Conservation (phyloP, 2,329 filamentous ascomycete species). For the Colletotrichum sp. region DNA sequence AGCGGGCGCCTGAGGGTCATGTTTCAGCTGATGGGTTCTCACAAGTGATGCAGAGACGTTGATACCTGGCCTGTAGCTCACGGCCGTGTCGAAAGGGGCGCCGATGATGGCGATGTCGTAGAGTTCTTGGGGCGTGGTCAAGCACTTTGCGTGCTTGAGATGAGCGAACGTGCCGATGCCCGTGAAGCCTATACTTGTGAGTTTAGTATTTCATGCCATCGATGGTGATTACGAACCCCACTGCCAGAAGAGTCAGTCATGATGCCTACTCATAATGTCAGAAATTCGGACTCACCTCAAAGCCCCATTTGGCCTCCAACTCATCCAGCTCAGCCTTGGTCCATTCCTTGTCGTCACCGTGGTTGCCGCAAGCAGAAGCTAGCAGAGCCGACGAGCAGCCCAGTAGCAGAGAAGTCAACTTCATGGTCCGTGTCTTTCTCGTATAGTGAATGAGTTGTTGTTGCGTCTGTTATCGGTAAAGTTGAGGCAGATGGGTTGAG, state of each 20-base stretch:
- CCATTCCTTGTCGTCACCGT: constrained; percentile 48
- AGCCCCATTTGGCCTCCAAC: constrained; percentile 62
- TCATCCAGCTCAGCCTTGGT: constrained; percentile 55
- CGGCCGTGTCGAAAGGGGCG: constrained; percentile 76
- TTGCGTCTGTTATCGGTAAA: not conserved
- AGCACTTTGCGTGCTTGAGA: constrained; percentile 70
- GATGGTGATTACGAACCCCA: constrained; percentile 15
- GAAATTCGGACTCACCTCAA: constrained; percentile 45
- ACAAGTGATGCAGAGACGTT: not conserved
- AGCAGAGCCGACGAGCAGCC: constrained; percentile 25
- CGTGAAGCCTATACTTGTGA: constrained; percentile 62
- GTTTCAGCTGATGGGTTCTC: not conserved
- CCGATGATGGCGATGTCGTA: constrained; percentile 78
- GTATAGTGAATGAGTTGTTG: not conserved
- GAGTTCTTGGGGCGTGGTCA: constrained; percentile 65
- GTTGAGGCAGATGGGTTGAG: not conserved
- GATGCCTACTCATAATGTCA: not conserved
- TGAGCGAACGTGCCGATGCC: constrained; percentile 81
- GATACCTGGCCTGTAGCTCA: constrained; percentile 68
- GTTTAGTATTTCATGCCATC: constrained; percentile 27
- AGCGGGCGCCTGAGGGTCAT: constrained; percentile 64
- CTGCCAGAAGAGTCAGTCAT: not conserved
- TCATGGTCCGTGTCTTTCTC: constrained; percentile 2
- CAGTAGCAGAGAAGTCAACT: constrained; percentile 13
- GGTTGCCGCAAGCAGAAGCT: constrained; percentile 32